Conservation (phyloP, 495 filamentous ascomycete genomes). For the Lichina pygmaea region DNA sequence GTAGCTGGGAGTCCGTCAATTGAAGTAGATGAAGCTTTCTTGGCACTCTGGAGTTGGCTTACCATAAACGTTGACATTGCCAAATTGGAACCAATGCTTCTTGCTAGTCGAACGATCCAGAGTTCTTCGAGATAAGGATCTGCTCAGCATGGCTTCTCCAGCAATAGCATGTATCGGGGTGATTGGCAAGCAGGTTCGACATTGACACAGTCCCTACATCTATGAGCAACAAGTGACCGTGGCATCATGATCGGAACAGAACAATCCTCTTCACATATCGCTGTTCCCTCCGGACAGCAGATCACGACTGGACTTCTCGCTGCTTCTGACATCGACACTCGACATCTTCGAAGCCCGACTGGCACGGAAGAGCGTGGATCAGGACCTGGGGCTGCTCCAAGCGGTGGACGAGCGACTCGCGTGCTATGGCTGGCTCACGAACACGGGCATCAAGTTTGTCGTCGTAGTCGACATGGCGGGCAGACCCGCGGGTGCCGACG, state of each 20-base stretch:
- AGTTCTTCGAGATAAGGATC: neutral
- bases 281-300: constrained; percentile 52
- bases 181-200: constrained; percentile 64
- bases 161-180: constrained; percentile 79
- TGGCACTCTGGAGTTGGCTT: too few species aligned
- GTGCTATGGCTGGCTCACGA: constrained; percentile 90
- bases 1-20: too few species aligned
- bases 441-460: constrained; percentile 75
- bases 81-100: too few species aligned
- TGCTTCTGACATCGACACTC: constrained; percentile 69
- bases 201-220: neutral
- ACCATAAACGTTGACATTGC: too few species aligned
- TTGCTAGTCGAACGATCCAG: too few species aligned
- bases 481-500: constrained; percentile 10
- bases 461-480: constrained; percentile 73
- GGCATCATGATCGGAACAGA: constrained; percentile 21
- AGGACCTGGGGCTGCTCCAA: constrained; percentile 78
- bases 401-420: constrained; percentile 78
- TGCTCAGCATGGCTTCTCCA: constrained; percentile 18
- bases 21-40: too few species aligned
- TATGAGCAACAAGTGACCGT: neutral
- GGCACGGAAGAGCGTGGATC: constrained; percentile 33
- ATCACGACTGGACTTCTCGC: constrained; percentile 60
- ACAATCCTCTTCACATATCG: constrained; percentile 82
- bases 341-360: constrained; percentile 73